Evolutionary conservation across 2,329 filamentous ascomycete genomes (phyloP), one percentile per base, ranked within the genome.

Genomic region (Claviceps citrina): DNA sequence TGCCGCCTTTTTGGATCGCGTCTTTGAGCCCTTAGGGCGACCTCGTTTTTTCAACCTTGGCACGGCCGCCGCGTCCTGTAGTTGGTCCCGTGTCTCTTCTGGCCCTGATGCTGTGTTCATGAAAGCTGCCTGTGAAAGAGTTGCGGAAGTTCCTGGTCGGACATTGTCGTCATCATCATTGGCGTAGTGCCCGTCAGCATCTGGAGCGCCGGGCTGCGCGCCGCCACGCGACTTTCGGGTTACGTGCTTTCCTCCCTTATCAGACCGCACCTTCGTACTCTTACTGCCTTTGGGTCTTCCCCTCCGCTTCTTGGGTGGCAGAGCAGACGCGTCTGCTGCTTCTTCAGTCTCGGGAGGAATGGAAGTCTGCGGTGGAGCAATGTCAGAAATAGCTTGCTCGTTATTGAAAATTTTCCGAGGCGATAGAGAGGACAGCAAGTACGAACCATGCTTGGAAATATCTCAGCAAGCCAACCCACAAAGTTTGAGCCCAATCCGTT

Each of bases 391-490:
- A n/a, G n/a, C n/a, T n/a, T n/a, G n/a, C n/a, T n/a, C n/a, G n/a
- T n/a, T n/a, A n/a, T n/a, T n/a, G n/a, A 13, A 8, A 18, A 31
- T 25, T 31, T 20, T 5, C 10, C 3, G 20, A 7, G 40, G 35
- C 7, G 26, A 24, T 27, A 26, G 10, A 31, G 28, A 26, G 27
- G 10, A n/a, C n/a, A n/a, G n/a, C n/a, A 8, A 30, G 42, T 32
- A 12, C 15, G 22, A 25, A 28, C 25, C 22, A 34, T 28, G 22
- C 27, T 34, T 37, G 43, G 43, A 25, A 79, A 80, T 40, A 80
- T 75, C 49, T 79, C 75, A 10, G 71, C 62, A 33, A 78, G 57
- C 74, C 75, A 79, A 16, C 71, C 68, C 24, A 80, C 64, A 43
- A 79, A 73, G 9, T 73, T 57, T 16, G 66, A 65, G 1, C 75